Conservation (phyloP, 176 grass and related monocot genomes). For the Carex kokanica region DNA sequence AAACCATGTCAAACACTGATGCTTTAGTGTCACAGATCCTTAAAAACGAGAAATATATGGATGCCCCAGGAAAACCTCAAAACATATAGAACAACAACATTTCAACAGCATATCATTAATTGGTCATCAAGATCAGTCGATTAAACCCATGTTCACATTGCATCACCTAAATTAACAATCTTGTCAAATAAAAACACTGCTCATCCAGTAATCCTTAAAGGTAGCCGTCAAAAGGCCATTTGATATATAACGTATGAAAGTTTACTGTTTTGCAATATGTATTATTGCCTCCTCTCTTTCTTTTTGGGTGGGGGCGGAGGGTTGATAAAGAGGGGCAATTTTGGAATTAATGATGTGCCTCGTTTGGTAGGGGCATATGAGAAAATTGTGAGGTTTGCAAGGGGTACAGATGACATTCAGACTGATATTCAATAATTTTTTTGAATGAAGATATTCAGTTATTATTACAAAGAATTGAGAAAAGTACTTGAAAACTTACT, state of each 20-base stretch:
- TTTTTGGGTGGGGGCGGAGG: too few relatives aligned
- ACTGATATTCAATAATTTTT: too few relatives aligned
- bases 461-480: not conserved
- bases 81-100: too few relatives aligned
- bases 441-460: too few relatives aligned
- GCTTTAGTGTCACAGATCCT: not conserved
- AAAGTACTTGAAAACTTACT: conserved; percentile 34
- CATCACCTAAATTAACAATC: too few relatives aligned
- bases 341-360: not conserved
- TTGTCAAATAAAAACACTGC: too few relatives aligned
- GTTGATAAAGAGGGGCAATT: not conserved
- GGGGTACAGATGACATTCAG: not conserved
- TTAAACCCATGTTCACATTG: too few relatives aligned
- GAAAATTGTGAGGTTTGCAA: not conserved
- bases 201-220: not conserved
- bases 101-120: too few relatives aligned
- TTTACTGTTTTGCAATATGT: not conserved
- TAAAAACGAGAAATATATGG: not conserved
- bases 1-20: not conserved
- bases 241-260: not conserved
- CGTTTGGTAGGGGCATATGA: not conserved
- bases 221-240: not conserved
- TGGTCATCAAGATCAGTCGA: too few relatives aligned
- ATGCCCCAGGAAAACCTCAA: not conserved
- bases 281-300: not conserved